These are phyloP conservation scores for Gentiana macrophylla DNA, from an alignment of 257 asterid genomes.

Conservation along the genomic window DNA sequence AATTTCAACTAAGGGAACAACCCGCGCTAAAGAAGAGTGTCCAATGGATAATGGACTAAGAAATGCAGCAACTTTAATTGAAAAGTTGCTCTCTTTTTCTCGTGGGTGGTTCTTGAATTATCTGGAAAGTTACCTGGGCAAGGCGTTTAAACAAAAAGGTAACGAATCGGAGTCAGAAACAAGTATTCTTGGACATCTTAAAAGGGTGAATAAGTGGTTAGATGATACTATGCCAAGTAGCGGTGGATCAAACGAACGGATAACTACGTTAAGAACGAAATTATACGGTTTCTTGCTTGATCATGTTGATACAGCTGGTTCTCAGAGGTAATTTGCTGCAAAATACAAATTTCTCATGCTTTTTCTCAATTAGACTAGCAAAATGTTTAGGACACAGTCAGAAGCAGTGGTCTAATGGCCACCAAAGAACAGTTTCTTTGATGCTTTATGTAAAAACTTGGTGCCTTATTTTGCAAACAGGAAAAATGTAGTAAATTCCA, in stretches of 20 bases:
- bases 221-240: conserved; percentile 37
- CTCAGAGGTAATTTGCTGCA: conserved; percentile 23
- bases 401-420: too few species aligned
- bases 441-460: too few species aligned
- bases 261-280: conserved; percentile 51
- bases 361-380: too few species aligned
- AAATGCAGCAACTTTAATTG: conserved; percentile 44
- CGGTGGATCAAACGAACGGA: conserved; percentile 35
- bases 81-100: conserved; percentile 39
- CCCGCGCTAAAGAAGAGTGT: conserved; percentile 19
- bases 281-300: conserved; percentile 57
- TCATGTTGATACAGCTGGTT: conserved; percentile 43
- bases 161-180: conserved; percentile 31
- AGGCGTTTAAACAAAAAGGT: conserved; percentile 28
- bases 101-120: conserved; percentile 67
- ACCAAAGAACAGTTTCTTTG: too few species aligned
- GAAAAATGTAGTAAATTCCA: too few species aligned
- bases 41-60: conserved; percentile 35
- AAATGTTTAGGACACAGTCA: too few species aligned
- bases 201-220: conserved; percentile 68
- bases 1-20: conserved; percentile 21
- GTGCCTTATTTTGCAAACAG: too few species aligned
- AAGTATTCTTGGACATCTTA: conserved; percentile 66
- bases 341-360: neutral
- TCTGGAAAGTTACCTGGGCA: conserved; percentile 43